A percentile compares a stretch with the other conserved stretches of the same genome.
Conservation (phyloP, 371 early-diverging fungal genomes). For the Lichtheimia corymbifera region DNA sequence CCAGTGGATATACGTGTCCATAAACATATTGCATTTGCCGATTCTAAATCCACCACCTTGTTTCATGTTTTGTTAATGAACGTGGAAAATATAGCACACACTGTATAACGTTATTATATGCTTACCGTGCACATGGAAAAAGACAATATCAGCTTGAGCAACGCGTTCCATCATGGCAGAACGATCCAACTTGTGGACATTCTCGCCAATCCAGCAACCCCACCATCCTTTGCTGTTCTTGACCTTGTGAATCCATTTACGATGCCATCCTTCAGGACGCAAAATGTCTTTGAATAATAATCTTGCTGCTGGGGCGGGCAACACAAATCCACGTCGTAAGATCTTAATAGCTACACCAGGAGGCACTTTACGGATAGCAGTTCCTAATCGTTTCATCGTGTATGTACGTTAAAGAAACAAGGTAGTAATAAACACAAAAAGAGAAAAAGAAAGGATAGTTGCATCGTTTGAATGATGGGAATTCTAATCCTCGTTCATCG, state of each 20-base stretch:
- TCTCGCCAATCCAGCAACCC: slow-evolving; percentile 54
- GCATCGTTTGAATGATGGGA: background rate
- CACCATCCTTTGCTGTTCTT: slow-evolving; percentile 40
- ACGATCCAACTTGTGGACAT: slow-evolving; percentile 25
- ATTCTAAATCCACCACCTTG: slow-evolving; percentile 53
- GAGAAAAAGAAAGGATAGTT: slow-evolving; percentile 4
- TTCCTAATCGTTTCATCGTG: slow-evolving; percentile 32
- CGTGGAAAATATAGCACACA: no score
- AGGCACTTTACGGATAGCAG: slow-evolving; percentile 35
- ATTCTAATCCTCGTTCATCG: no score
- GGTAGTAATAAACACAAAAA: slow-evolving; percentile 5
- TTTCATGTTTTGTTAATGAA: no score
- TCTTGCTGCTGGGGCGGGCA: slow-evolving; percentile 52
- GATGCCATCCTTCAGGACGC: slow-evolving; percentile 39
- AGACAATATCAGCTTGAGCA: slow-evolving; percentile 38
- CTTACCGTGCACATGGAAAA: slow-evolving; percentile 52
- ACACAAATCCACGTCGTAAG: slow-evolving; percentile 37
- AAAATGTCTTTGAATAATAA: slow-evolving; percentile 45
- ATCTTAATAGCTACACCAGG: slow-evolving; percentile 41
- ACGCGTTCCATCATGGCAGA: slow-evolving; percentile 29
- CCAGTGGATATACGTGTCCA: slow-evolving; percentile 49
- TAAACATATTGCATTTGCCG: slow-evolving; percentile 51
- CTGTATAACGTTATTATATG: background rate
- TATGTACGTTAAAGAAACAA: background rate
- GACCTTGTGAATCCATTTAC: slow-evolving; percentile 40